Evolutionary conservation across 345 rosid genomes (phyloP).

Genomic region (Turnera subulata): DNA sequence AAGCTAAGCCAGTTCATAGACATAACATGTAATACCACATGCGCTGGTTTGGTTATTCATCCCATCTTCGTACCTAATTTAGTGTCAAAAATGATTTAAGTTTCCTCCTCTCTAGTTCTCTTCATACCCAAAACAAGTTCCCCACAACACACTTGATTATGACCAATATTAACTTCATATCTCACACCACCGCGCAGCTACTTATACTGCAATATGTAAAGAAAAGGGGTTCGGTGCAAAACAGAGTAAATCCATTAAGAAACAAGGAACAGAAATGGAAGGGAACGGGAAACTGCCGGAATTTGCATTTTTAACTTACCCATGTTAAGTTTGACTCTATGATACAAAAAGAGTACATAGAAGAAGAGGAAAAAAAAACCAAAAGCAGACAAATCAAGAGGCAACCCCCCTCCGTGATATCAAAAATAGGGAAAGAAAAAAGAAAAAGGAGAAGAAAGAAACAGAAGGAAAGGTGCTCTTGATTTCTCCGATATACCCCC

Average conservation of each 20-base stretch:
- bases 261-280: background rate
- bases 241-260: background rate
- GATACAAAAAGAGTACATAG: conserved; percentile 3
- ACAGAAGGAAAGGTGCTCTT: background rate
- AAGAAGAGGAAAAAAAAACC: too few relatives aligned
- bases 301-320: conserved; percentile 13
- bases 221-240: background rate
- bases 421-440: background rate
- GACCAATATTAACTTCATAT: background rate
- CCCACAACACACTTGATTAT: too few relatives aligned
- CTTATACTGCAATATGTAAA: too few relatives aligned
- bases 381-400: background rate
- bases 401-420: background rate
- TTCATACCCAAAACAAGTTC: too few relatives aligned
- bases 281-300: conserved; percentile 1
- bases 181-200: too few relatives aligned
- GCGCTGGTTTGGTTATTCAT: conserved; percentile 26
- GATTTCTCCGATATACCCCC: conserved; percentile 21
- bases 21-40: conserved; percentile 4
- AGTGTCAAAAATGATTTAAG: background rate
- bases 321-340: conserved; percentile 9
- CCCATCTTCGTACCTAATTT: conserved; percentile 32
- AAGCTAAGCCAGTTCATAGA: conserved; percentile 22
- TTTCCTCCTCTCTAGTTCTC: too few relatives aligned
- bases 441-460: background rate